phyloP scores from a whole-genome alignment of 2,329 filamentous ascomycete species.

The Fusarium fujikuroi region DNA sequence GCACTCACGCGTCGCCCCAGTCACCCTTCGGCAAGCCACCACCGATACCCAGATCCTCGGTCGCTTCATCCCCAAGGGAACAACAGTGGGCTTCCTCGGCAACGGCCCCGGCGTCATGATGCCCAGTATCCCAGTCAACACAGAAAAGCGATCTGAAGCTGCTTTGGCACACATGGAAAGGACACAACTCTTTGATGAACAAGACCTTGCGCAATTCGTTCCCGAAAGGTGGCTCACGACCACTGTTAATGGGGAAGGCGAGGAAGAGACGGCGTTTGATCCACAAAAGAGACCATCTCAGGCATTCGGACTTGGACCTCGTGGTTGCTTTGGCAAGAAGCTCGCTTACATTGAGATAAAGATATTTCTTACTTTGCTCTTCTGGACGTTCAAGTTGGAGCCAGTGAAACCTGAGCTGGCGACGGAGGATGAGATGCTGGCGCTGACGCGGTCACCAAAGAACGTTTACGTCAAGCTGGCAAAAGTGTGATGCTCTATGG shows the following conservation, averaged over 20 bases:
- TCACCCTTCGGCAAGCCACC: slow-evolving; percentile 44
- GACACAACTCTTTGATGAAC: slow-evolving; percentile 37
- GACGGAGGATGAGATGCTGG: slow-evolving; percentile 11
- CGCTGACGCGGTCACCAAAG: slow-evolving; percentile 20
- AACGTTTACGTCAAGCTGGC: slow-evolving; percentile 14
- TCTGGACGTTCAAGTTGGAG: slow-evolving; percentile 21
- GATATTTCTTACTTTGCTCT: slow-evolving; percentile 12
- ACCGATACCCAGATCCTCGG: slow-evolving; percentile 50
- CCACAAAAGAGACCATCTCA: slow-evolving; percentile 18
- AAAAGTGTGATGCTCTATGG: no score
- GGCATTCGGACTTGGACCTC: slow-evolving; percentile 32
- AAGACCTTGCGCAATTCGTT: slow-evolving; percentile 43
- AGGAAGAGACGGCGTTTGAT: slow-evolving; percentile 25
- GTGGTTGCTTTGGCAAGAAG: slow-evolving; percentile 36
- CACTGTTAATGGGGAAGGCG: background rate
- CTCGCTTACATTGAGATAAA: slow-evolving; percentile 30
- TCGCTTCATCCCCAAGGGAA: slow-evolving; percentile 49
- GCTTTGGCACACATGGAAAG: background rate
- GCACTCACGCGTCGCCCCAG: slow-evolving; percentile 37
- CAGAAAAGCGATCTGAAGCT: slow-evolving; percentile 15
- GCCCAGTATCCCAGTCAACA: slow-evolving; percentile 33
- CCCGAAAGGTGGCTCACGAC: slow-evolving; percentile 52
- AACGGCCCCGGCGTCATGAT: slow-evolving; percentile 43
- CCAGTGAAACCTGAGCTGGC: slow-evolving; percentile 4
- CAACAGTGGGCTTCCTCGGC: slow-evolving; percentile 42